phyloP scores from a whole-genome alignment of 2,329 filamentous ascomycete species.

The Myriangium duriaei region DNA sequence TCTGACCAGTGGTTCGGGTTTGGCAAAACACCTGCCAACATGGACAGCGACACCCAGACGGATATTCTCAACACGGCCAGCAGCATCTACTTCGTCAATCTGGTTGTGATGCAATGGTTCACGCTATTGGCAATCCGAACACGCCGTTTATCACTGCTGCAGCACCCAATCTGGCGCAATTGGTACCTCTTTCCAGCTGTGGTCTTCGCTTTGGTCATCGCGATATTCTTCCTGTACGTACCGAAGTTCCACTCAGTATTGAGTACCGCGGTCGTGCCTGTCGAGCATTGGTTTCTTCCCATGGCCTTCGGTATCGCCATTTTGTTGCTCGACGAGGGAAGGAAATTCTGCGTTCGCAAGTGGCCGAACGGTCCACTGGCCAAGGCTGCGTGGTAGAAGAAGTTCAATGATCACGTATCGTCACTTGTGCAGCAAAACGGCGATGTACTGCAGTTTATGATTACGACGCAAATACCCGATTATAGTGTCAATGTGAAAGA shows the following conservation, averaged over 20 bases:
- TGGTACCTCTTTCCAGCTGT: conserved; percentile 59
- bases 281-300: conserved; percentile 66
- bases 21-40: conserved; percentile 38
- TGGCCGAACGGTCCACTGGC: conserved; percentile 47
- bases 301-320: conserved; percentile 57
- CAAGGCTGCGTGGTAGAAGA: conserved; percentile 51
- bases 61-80: conserved; percentile 50
- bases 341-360: conserved; percentile 50
- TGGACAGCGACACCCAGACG: conserved; percentile 39
- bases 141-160: conserved; percentile 48
- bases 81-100: conserved; percentile 67
- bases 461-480: too few species aligned
- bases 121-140: conserved; percentile 59
- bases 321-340: conserved; percentile 51
- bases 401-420: too few species aligned
- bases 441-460: too few species aligned
- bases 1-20: conserved; percentile 56
- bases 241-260: conserved; percentile 50
- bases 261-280: conserved; percentile 50
- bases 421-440: too few species aligned
- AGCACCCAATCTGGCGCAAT: conserved; percentile 58
- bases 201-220: conserved; percentile 54
- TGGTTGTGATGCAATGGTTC: conserved; percentile 76
- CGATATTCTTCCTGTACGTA: conserved; percentile 54
- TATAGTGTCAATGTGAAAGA: too few species aligned